Conservation (phyloP, 176 grass and related monocot genomes). For the Oryza punctata region DNA sequence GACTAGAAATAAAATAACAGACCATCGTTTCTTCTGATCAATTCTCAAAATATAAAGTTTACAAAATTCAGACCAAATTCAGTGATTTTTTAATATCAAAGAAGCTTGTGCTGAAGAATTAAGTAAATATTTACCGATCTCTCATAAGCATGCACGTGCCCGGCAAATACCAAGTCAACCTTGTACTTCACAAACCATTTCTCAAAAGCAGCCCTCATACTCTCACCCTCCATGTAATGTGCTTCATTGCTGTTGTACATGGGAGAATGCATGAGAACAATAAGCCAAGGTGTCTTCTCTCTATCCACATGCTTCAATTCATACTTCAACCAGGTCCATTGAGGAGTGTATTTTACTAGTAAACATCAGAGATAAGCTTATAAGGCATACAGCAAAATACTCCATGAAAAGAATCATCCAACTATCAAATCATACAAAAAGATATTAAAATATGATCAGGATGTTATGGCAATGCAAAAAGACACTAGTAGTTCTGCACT, state of each 20-base stretch:
- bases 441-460: not conserved
- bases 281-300: conserved; percentile 99
- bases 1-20: not conserved
- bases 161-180: conserved; percentile 89
- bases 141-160: conserved; percentile 97
- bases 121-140: conserved; percentile 63
- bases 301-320: conserved; percentile 80
- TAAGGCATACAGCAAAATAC: not conserved
- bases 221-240: conserved; percentile 97
- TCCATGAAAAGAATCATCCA: not conserved
- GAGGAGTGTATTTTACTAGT: conserved; percentile 93
- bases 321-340: conserved; percentile 74
- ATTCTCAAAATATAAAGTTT: not conserved
- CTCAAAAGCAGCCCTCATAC: conserved; percentile 83
- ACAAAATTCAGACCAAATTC: not conserved
- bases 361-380: conserved; percentile 31
- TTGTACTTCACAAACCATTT: conserved; percentile 90
- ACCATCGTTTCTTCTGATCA: not conserved
- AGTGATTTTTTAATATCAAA: not conserved
- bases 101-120: not conserved
- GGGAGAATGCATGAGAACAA: conserved; percentile 91
- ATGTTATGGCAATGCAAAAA: not conserved
- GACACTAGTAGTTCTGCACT: not conserved
- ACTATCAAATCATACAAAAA: conserved; percentile 1
- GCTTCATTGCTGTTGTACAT: conserved; percentile 89